Evolutionary conservation across 2,329 filamentous ascomycete species (phyloP), one percentile per base, ranked within the genome.

Genomic region (Epichloe brachyelytri): DNA sequence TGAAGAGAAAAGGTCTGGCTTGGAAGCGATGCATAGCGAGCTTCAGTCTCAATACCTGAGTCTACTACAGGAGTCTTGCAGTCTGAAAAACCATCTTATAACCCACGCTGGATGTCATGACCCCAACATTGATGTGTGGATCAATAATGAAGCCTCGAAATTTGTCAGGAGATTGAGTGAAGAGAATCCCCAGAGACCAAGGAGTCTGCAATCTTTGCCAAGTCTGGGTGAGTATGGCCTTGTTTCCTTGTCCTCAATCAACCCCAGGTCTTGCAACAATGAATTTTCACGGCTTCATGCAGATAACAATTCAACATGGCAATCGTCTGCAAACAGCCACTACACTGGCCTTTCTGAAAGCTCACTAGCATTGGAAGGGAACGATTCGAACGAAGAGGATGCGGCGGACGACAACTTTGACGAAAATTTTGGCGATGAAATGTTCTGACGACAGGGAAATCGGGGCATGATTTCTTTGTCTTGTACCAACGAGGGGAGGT

Each of bases 31-130:
- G 40, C 68, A 78, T 57, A 59, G 58, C 10, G 59, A 62, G 6
- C 64, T 79, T 34, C 71, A 71, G 12, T 59, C 63, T 56, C 71
- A 77, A 56, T 68, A 68, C 51, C 66, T 68, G 37, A 59, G 55
- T 2, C 62, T 79, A 20, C 49, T 71, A 17, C 64, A 65, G 10
- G 73, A 79, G 53, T 63, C 75, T 12, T 71, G 65, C 49, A 60
- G 63, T 46, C 70, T 79, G 54, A 75, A 78, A 59, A 71, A 71
- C 30, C 60, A 71, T 44, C 65, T 80, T 38, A 78, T 79, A 73
- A 58, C 61, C 7, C 77, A 80, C 54, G 73, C 73, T 12, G 62
- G 60, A 48, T 80, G 77, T 63, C 70, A 75, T 53, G 75, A 79
- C 51, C 57, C 66, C 14, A 75, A 76, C 51, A 79, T 79, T 56